A percentile compares a stretch with the other conserved stretches of the same genome.
These are phyloP conservation scores for Wallacemonas sp. DNA, from an alignment of 208 protist species.

Conservation along the genomic window DNA sequence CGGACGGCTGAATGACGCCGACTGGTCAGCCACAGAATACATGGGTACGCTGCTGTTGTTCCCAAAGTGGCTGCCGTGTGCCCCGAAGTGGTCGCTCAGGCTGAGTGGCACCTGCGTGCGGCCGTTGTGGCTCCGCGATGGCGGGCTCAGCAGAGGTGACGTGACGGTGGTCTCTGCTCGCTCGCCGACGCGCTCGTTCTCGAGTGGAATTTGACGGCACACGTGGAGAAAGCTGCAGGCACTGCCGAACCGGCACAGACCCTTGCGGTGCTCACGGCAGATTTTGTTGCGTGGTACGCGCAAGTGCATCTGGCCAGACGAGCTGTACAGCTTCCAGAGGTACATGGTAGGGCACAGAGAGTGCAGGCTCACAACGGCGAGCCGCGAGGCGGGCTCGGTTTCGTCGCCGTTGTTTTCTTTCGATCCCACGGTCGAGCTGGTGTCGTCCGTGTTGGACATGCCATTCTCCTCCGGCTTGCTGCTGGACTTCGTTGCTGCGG, in stretches of 20 bases:
- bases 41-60: not conserved
- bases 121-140: not conserved
- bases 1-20: slow-evolving; percentile 2
- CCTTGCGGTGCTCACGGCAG: slow-evolving; percentile 77
- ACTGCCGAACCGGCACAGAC: slow-evolving; percentile 84
- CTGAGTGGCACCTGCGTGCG: not conserved
- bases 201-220: slow-evolving; percentile 57
- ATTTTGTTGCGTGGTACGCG: slow-evolving; percentile 50
- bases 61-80: not conserved
- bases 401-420: slow-evolving; percentile 4
- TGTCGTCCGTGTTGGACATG: slow-evolving; percentile 8
- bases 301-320: slow-evolving; percentile 48
- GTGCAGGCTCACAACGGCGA: slow-evolving; percentile 46
- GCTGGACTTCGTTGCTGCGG: slow-evolving; percentile 10
- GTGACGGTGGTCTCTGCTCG: not conserved
- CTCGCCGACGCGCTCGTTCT: not conserved
- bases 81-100: slow-evolving; percentile 6
- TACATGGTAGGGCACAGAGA: slow-evolving; percentile 70
- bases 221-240: slow-evolving; percentile 88
- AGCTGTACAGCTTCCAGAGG: slow-evolving; percentile 65
- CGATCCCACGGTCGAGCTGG: slow-evolving; percentile 14
- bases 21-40: not conserved
- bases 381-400: slow-evolving; percentile 15
- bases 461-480: slow-evolving; percentile 16
- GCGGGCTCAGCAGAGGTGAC: not conserved